Evolutionary conservation across 2,329 filamentous ascomycete species (phyloP).

Genomic region (Sordariomycetes sp.): DNA sequence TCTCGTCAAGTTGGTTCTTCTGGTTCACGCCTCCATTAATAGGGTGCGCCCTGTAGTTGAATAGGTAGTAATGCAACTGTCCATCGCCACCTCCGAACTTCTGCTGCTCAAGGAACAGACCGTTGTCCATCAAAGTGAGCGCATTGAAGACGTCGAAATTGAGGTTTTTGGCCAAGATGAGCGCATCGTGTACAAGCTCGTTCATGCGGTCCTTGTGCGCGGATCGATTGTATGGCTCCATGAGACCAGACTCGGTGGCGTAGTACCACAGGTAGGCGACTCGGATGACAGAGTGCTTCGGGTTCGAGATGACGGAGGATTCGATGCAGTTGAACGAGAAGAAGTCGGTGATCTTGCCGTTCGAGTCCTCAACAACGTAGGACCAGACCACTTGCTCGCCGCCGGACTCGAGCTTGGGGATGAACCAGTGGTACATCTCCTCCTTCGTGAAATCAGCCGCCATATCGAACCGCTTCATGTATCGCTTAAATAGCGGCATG

Average conservation of each 20-base stretch:
- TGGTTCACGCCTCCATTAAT: conserved; percentile 78
- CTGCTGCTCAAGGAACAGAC: conserved; percentile 83
- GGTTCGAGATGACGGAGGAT: conserved; percentile 79
- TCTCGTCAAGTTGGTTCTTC: conserved; percentile 68
- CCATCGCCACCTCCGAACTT: conserved; percentile 94
- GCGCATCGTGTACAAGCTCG: conserved; percentile 69
- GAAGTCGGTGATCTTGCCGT: conserved; percentile 86
- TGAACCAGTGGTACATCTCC: conserved; percentile 83
- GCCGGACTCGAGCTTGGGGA: conserved; percentile 51
- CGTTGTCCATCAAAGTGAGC: conserved; percentile 87
- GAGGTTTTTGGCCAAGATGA: conserved; percentile 75
- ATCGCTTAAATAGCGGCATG: conserved; percentile 63
- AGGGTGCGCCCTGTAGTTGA: conserved; percentile 88
- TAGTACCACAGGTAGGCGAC: conserved; percentile 98
- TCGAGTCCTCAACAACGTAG: conserved; percentile 74
- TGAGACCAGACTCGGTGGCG: conserved; percentile 70
- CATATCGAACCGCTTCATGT: conserved; percentile 73
- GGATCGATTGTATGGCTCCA: conserved; percentile 37
- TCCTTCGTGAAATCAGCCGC: conserved; percentile 71
- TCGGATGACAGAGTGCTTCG: conserved; percentile 68
- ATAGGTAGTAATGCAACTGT: conserved; percentile 92
- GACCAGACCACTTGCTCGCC: conserved; percentile 81
- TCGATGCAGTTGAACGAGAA: conserved; percentile 95
- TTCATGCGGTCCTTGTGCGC: conserved; percentile 75
- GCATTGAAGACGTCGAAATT: conserved; percentile 97